These are phyloP conservation scores for Talaromyces sp. DNA, from an alignment of 2,329 filamentous ascomycete genomes.

Conservation along the genomic window DNA sequence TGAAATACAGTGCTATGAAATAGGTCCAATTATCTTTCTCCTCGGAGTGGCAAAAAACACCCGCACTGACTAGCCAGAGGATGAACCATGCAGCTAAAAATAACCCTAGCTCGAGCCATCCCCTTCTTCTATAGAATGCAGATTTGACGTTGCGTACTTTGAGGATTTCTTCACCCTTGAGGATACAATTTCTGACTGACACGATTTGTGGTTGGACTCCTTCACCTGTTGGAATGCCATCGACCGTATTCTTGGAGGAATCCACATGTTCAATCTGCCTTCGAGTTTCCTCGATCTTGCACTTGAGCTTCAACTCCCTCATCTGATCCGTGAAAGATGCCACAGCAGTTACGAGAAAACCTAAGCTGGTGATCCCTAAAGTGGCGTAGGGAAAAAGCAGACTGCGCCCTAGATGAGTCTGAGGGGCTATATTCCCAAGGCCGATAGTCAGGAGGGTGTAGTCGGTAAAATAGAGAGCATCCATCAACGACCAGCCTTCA, in stretches of 20 bases:
- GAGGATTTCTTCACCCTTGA: not conserved
- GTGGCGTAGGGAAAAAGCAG: constrained; percentile 22
- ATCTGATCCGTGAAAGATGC: not conserved
- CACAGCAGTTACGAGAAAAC: not conserved
- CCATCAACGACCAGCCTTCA: constrained; percentile 27
- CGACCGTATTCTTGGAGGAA: not conserved
- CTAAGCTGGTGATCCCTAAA: not conserved
- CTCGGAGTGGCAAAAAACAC: constrained; percentile 30
- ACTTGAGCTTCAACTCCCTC: not conserved
- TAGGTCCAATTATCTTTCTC: constrained; percentile 25
- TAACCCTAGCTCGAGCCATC: constrained; percentile 28
- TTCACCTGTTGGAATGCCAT: not conserved
- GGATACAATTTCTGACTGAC: not conserved
- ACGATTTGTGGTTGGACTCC: not conserved
- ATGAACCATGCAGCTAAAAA: constrained; percentile 33
- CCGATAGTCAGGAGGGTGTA: constrained; percentile 30
- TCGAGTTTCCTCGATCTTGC: not conserved
- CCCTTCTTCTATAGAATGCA: not conserved
- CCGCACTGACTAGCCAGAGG: constrained; percentile 38
- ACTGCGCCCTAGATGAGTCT: constrained; percentile 25
- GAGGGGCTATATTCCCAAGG: constrained; percentile 24
- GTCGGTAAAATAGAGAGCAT: constrained; percentile 28
- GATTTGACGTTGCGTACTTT: not conserved
- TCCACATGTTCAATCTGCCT: not conserved
- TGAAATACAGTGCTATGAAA: constrained; percentile 32